These are phyloP conservation scores for Trametes gibbosa DNA, from an alignment of 768 basidiomycete species.

Conservation along the genomic window DNA sequence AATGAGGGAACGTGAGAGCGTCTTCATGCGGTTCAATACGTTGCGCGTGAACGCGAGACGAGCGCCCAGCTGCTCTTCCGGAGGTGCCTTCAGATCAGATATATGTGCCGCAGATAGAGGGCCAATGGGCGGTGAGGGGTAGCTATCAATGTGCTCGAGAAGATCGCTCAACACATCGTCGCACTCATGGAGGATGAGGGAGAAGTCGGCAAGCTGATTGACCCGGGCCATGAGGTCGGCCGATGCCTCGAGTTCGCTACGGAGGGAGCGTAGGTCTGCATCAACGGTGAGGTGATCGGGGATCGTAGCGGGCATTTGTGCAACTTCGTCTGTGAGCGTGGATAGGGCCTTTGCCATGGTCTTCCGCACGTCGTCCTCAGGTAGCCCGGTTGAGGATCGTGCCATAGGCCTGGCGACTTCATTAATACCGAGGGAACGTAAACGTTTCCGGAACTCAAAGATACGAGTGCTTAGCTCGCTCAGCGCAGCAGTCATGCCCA, in stretches of 20 bases:
- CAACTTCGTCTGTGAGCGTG: slow-evolving; percentile 43
- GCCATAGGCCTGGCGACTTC: slow-evolving; percentile 45
- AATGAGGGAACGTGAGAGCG: slow-evolving; percentile 39
- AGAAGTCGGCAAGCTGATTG: slow-evolving; percentile 53
- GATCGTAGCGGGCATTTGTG: slow-evolving; percentile 43
- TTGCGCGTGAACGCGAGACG: slow-evolving; percentile 63
- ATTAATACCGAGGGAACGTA: slow-evolving; percentile 61
- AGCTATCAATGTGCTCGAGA: slow-evolving; percentile 83
- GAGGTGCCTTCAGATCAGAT: slow-evolving; percentile 40
- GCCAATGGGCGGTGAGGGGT: slow-evolving; percentile 57
- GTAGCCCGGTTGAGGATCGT: slow-evolving; percentile 42
- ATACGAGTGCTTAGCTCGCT: slow-evolving; percentile 49
- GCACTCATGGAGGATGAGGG: slow-evolving; percentile 48
- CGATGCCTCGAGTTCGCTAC: slow-evolving; percentile 54
- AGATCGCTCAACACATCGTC: slow-evolving; percentile 82
- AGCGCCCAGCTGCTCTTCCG: slow-evolving; percentile 65
- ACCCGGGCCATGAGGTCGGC: slow-evolving; percentile 49
- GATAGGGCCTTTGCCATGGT: slow-evolving; percentile 48
- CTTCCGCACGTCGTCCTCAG: slow-evolving; percentile 46
- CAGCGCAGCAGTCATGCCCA: slow-evolving; percentile 37
- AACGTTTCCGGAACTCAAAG: slow-evolving; percentile 51
- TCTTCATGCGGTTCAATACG: slow-evolving; percentile 46
- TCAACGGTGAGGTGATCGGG: slow-evolving; percentile 41
- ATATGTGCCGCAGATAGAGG: slow-evolving; percentile 50
- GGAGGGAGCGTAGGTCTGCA: slow-evolving; percentile 61